Conservation (phyloP, 2,329 filamentous ascomycete species). For the Phialophora verrucosa region DNA sequence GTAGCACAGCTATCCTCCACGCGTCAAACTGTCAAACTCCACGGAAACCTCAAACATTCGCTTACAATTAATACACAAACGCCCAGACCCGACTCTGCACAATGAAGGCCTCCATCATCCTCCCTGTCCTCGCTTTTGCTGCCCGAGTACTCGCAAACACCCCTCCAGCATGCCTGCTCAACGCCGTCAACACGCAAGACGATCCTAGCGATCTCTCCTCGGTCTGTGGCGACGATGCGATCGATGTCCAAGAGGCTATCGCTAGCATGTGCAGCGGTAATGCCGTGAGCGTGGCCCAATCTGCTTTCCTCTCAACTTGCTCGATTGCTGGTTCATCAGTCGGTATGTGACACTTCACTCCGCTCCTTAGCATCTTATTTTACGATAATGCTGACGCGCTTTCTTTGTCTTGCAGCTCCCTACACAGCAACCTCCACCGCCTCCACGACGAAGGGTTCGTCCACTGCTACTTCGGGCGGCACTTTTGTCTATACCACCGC, state of each 20-base stretch:
- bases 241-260: constrained; percentile 48
- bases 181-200: constrained; percentile 52
- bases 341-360: constrained; percentile 43
- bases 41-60: constrained; percentile 5
- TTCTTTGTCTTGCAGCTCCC: constrained; percentile 33
- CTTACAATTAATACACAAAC: background rate
- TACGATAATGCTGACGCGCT: background rate
- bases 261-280: constrained; percentile 44
- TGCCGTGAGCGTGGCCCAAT: constrained; percentile 44
- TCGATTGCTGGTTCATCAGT: constrained; percentile 48
- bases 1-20: constrained; percentile 11
- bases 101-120: constrained; percentile 43
- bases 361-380: background rate
- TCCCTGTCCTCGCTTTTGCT: constrained; percentile 53
- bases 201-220: constrained; percentile 48
- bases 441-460: constrained; percentile 37
- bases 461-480: constrained; percentile 31
- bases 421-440: constrained; percentile 42
- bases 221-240: constrained; percentile 47
- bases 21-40: constrained; percentile 13
- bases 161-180: constrained; percentile 59
- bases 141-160: constrained; percentile 51
- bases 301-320: constrained; percentile 49
- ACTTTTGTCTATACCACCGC: constrained; percentile 37
- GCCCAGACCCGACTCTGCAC: constrained; percentile 8